These are phyloP conservation scores for Spirogloea muscicola DNA, from an alignment of 139 green algal species.

Conservation along the genomic window DNA sequence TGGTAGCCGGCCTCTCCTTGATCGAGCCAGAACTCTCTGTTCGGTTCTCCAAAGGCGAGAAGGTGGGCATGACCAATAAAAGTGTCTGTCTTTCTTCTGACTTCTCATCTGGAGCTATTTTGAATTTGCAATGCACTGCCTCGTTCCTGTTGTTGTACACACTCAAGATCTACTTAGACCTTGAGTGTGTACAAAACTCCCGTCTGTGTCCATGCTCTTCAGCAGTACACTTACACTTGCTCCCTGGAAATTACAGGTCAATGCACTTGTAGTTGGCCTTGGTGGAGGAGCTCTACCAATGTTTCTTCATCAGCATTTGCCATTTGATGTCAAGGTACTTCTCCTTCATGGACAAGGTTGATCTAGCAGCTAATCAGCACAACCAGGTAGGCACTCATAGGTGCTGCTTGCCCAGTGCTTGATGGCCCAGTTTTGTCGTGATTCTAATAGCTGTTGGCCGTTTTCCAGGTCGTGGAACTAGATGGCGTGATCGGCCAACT, in stretches of 20 bases:
- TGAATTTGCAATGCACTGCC: background rate
- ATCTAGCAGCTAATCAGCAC: background rate
- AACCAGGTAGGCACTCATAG: too few species aligned
- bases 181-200: too few species aligned
- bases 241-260: background rate
- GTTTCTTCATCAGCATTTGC: slow-evolving; percentile 48
- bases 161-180: too few species aligned
- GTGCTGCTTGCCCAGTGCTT: too few species aligned
- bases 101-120: background rate
- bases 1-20: slow-evolving; percentile 50
- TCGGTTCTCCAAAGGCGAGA: too few species aligned
- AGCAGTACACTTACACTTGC: background rate
- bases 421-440: too few species aligned
- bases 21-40: slow-evolving; percentile 1
- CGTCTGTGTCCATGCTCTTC: too few species aligned
- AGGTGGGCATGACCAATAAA: background rate
- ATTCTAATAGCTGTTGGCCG: background rate
- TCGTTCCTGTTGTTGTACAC: background rate
- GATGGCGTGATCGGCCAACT: slow-evolving; percentile 53
- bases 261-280: slow-evolving; percentile 49
- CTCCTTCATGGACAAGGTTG: background rate
- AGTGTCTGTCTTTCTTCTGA: background rate
- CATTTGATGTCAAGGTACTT: slow-evolving; percentile 37
- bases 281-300: slow-evolving; percentile 58
- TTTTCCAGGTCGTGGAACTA: slow-evolving; percentile 55